A percentile compares a stretch with the other conserved stretches of the same genome.
Evolutionary conservation across 306 rosid genomes (phyloP).

Genomic region (Vicia villosa): DNA sequence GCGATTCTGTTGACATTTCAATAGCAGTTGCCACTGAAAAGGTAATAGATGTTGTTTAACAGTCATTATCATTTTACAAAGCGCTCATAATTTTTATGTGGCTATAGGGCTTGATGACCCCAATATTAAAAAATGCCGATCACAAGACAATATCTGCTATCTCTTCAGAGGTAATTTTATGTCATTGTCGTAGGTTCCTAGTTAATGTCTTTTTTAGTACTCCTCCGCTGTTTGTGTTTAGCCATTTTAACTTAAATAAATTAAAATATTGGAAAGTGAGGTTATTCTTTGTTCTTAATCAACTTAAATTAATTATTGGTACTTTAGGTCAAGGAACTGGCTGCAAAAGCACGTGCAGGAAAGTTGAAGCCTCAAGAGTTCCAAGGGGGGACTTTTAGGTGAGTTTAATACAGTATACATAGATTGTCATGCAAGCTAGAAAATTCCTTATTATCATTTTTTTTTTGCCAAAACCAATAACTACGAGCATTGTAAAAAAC

Average conservation of each 20-base stretch:
- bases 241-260: constrained; percentile 16
- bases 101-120: constrained; percentile 94
- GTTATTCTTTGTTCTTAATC: constrained; percentile 28
- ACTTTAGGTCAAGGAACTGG: constrained; percentile 83
- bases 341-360: constrained; percentile 87
- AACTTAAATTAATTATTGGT: constrained; percentile 23
- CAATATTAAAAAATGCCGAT: constrained; percentile 90
- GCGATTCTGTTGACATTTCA: constrained; percentile 81
- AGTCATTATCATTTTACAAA: constrained; percentile 24
- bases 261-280: constrained; percentile 21
- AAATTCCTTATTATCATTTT: constrained; percentile 7
- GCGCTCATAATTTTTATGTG: constrained; percentile 36
- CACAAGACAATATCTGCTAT: constrained; percentile 85
- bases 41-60: constrained; percentile 54
- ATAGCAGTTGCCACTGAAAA: constrained; percentile 98
- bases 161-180: constrained; percentile 73
- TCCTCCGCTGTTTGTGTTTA: constrained; percentile 10
- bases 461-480: constrained; percentile 26
- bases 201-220: constrained; percentile 16
- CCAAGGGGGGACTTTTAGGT: constrained; percentile 99
- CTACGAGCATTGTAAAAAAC: constrained; percentile 26
- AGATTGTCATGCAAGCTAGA: constrained; percentile 22
- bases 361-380: constrained; percentile 89
- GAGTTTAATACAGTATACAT: constrained; percentile 31
- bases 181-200: constrained; percentile 13